A percentile compares a stretch with the other conserved stretches of the same genome.
Evolutionary conservation across 768 basidiomycete genomes (phyloP).

Genomic region (Auricularia auricula-judae): DNA sequence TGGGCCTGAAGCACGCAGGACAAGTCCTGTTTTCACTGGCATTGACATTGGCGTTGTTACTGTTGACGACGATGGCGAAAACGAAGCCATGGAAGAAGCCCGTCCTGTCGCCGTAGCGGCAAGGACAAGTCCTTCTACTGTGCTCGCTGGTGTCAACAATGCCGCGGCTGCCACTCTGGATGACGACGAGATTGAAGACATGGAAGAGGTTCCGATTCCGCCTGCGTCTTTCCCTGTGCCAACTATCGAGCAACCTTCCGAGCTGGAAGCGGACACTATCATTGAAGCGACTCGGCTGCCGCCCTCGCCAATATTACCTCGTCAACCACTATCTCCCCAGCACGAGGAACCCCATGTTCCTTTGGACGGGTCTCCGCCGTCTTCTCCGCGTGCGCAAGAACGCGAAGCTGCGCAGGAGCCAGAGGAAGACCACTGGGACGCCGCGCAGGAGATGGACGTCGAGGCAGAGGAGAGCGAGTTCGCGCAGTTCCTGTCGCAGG

Average conservation of each 20-base stretch:
- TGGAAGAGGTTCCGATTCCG: too few species aligned
- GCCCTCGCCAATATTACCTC: too few species aligned
- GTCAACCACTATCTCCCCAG: background rate
- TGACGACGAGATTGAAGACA: background rate
- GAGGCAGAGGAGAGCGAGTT: slow-evolving; percentile 79
- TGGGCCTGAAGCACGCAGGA: too few species aligned
- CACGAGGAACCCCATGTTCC: too few species aligned
- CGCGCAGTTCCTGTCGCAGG: slow-evolving; percentile 82
- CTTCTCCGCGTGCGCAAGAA: slow-evolving; percentile 19
- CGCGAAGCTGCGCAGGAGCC: slow-evolving; percentile 19
- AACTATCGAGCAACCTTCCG: too few species aligned
- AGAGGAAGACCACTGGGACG: slow-evolving; percentile 48
- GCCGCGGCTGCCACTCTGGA: background rate
- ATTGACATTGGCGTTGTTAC: too few species aligned
- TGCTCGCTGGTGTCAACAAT: background rate
- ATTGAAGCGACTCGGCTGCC: too few species aligned
- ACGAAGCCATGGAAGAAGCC: slow-evolving; percentile 33
- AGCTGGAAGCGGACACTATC: too few species aligned
- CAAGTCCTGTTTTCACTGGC: too few species aligned
- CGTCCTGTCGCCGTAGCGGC: background rate
- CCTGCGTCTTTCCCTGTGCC: too few species aligned
- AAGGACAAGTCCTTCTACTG: background rate
- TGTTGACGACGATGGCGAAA: slow-evolving; percentile 13
- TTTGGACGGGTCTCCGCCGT: slow-evolving; percentile 19
- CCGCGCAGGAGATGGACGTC: slow-evolving; percentile 76